Base-by-base conservation (phyloP, 2,329 filamentous ascomycete species). In the Grosmannia clavigera region DNA sequence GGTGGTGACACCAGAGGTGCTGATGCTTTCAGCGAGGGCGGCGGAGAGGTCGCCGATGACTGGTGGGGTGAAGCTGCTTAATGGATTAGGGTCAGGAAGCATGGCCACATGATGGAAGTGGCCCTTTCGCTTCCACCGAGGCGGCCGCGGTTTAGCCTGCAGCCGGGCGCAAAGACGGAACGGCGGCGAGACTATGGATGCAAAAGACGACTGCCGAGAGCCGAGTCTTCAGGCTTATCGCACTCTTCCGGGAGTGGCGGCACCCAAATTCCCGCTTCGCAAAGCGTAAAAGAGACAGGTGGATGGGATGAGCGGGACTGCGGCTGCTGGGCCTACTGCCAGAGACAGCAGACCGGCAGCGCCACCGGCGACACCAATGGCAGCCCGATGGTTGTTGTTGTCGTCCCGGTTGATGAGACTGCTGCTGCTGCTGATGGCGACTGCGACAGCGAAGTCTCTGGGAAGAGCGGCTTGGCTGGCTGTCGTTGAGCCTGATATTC, bases 21-120 rank as follows among this genome's bases (percentile, higher is more conserved):
- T 76, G 58, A 77, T 65, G 67, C 75, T 78, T 58, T 78, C 76
- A 68, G 73, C 70, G 65, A 76, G 75, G 9, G 56, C 31, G 29
- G 19, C 55, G 16, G 50, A 58, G 40, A n/a, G 40, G 29, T 43
- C 38, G 38, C 62, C 65, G 56, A 66, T 64, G 55, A 68, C 61
- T 29, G 65, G 65, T 22, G 67, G 65, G 12, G 38, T 10, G 29
- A 29, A 35, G 27, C 9, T 52, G 46, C 31, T 35, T 5, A n/a
- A 27, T 11, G 38, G 57, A 35, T 7, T 25, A 40, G 31, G 35
- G 5, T 58, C 48, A 16, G 48, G 50, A 33, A 29, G 33, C 33
- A 58, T 54, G 35, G 50, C 57, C 35, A 27, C 53, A 55, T 55
- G 53, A 4, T 29, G 57, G 43, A 46, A 46, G 43, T 46, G 43